phyloP scores from a whole-genome alignment of 345 rosid species.

The Arabis hirsuta region DNA sequence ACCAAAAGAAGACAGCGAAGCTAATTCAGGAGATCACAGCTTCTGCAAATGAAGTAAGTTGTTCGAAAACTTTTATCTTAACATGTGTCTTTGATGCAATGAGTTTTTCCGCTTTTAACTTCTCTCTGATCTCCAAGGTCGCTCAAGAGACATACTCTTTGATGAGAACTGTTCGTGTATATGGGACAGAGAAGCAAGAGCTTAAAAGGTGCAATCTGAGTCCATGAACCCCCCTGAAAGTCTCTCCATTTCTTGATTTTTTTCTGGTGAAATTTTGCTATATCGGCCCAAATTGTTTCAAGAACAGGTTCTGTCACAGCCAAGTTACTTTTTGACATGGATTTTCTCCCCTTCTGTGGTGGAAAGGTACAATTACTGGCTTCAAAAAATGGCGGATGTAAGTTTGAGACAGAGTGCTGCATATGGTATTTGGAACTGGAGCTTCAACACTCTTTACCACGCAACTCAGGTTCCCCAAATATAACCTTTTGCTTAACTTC shows the following conservation, averaged over 20 bases:
- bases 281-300: conserved; percentile 4
- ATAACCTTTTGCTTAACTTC: conserved; percentile 6
- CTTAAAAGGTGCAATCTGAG: conserved; percentile 58
- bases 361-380: conserved; percentile 78
- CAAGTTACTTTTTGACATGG: conserved; percentile 33
- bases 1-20: conserved; percentile 95
- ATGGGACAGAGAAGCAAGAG: conserved; percentile 91
- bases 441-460: conserved; percentile 90
- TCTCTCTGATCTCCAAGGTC: conserved; percentile 55
- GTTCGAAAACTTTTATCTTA: conserved; percentile 31
- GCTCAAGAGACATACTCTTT: conserved; percentile 97
- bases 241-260: conserved; percentile 18
- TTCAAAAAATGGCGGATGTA: conserved; percentile 77
- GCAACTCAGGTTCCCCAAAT: conserved; percentile 74
- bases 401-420: conserved; percentile 98
- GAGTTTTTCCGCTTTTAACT: conserved; percentile 6
- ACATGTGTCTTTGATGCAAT: conserved; percentile 24
- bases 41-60: conserved; percentile 86
- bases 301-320: conserved; percentile 29
- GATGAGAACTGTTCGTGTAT: conserved; percentile 95
- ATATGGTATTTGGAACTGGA: conserved; percentile 89
- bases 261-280: conserved; percentile 16
- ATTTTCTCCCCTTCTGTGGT: conserved; percentile 35
- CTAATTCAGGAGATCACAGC: conserved; percentile 84
- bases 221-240: neutral